phyloP scores from a whole-genome alignment of 208 protist species.

The Naegleria lovaniensis region DNA sequence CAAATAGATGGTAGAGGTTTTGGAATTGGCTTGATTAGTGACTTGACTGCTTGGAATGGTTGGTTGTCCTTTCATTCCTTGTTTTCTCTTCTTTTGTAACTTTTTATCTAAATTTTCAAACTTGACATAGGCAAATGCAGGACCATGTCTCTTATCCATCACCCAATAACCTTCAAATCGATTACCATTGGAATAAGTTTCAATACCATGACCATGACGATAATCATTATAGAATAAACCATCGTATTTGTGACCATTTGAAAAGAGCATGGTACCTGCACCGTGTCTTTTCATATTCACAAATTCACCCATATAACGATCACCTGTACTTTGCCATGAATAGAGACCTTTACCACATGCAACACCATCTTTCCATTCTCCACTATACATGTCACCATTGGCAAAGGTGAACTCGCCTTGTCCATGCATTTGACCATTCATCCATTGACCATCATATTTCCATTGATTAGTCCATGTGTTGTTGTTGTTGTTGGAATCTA shows the following conservation, averaged over 20 bases:
- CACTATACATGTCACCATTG: conserved; percentile 31
- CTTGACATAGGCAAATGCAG: background rate
- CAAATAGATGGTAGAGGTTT: background rate
- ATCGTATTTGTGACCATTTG: conserved; percentile 37
- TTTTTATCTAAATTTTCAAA: conserved; percentile 1
- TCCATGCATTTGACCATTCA: conserved; percentile 13
- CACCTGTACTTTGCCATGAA: background rate
- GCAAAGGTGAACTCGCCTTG: conserved; percentile 3
- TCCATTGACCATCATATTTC: conserved; percentile 17
- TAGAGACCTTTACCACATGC: background rate
- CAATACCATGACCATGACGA: conserved; percentile 27
- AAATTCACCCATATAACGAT: conserved; percentile 23
- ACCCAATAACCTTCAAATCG: conserved; percentile 32
- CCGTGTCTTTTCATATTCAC: background rate
- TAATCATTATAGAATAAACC: conserved; percentile 32
- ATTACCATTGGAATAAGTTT: background rate
- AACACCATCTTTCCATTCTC: conserved; percentile 33
- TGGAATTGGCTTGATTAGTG: too few relatives aligned
- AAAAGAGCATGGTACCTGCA: background rate
- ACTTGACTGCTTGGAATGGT: background rate
- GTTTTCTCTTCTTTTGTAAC: background rate
- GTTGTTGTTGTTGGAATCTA: too few relatives aligned
- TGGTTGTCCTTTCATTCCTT: background rate
- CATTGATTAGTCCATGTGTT: conserved; percentile 51
- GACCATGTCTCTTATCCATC: conserved; percentile 25